Evolutionary conservation across 2,329 filamentous ascomycete genomes (phyloP).

Genomic region (Ceratocystis cacaofunesta): DNA sequence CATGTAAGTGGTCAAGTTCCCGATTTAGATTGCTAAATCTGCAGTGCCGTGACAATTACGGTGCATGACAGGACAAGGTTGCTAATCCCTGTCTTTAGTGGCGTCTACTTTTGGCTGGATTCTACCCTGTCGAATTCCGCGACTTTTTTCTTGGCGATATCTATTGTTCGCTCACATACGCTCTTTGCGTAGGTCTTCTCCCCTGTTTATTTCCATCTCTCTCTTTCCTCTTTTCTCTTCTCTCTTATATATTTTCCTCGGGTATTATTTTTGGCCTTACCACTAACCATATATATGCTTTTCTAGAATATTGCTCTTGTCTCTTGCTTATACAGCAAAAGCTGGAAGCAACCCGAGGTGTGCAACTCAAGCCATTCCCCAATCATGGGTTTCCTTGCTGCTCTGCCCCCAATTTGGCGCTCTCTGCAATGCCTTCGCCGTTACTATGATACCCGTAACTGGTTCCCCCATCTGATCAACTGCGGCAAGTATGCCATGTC

Average conservation of each 20-base stretch:
- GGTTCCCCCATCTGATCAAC: conserved; percentile 87
- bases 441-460: conserved; percentile 71
- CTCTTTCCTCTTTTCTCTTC: conserved; percentile 7
- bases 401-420: conserved; percentile 78
- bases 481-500: conserved; percentile 81
- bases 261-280: background rate
- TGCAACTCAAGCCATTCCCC: conserved; percentile 82
- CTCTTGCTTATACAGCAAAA: conserved; percentile 77
- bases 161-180: conserved; percentile 89
- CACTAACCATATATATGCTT: background rate
- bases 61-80: background rate
- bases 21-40: background rate
- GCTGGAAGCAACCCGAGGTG: conserved; percentile 55
- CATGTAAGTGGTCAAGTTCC: conserved; percentile 42
- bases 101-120: conserved; percentile 67
- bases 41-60: background rate
- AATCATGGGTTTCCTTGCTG: conserved; percentile 69
- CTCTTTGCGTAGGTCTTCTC: conserved; percentile 28
- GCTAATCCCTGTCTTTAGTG: conserved; percentile 32
- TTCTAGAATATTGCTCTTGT: conserved; percentile 73
- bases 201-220: background rate
- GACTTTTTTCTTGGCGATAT: conserved; percentile 98
- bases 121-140: conserved; percentile 89
- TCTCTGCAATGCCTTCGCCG: conserved; percentile 80
- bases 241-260: conserved; percentile 19